Evolutionary conservation across 1,284 basidiomycete species (phyloP).

Genomic region (Athelia psychrophila): DNA sequence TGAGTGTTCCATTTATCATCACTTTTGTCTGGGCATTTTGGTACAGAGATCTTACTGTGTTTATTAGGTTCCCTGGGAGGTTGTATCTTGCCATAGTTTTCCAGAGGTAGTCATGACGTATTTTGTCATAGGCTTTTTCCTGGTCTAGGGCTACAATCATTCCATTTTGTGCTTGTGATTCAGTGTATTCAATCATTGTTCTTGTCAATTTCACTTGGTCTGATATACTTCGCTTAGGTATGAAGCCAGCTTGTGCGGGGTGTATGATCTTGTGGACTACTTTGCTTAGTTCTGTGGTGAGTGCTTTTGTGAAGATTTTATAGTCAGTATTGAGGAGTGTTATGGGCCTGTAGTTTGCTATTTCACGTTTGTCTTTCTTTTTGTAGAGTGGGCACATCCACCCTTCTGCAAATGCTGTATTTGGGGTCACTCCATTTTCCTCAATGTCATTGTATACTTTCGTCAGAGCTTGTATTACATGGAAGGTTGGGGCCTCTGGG

Average conservation of each 20-base stretch:
- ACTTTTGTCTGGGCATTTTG: slow-evolving; percentile 6
- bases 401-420: slow-evolving; percentile 3
- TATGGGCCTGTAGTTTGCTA: slow-evolving; percentile 15
- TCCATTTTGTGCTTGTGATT: slow-evolving; percentile 22
- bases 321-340: slow-evolving; percentile 17
- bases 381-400: slow-evolving; percentile 18
- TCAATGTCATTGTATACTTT: slow-evolving; percentile 11
- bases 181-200: slow-evolving; percentile 22
- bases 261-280: slow-evolving; percentile 19
- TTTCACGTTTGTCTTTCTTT: slow-evolving; percentile 12
- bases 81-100: not conserved
- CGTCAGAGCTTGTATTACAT: slow-evolving; percentile 7
- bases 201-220: slow-evolving; percentile 28
- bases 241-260: slow-evolving; percentile 32
- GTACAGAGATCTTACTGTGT: slow-evolving; percentile 5
- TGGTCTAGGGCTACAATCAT: slow-evolving; percentile 32
- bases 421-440: slow-evolving; percentile 1
- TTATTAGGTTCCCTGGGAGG: slow-evolving; percentile 2
- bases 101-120: slow-evolving; percentile 9
- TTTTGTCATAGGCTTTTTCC: slow-evolving; percentile 36
- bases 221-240: slow-evolving; percentile 23
- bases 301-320: slow-evolving; percentile 12
- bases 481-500: not conserved
- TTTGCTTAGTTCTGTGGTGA: slow-evolving; percentile 14
- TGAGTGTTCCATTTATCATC: slow-evolving; percentile 8